Evolutionary conservation across 2,329 filamentous ascomycete species (phyloP).

Genomic region (Diaporthe ampelina): DNA sequence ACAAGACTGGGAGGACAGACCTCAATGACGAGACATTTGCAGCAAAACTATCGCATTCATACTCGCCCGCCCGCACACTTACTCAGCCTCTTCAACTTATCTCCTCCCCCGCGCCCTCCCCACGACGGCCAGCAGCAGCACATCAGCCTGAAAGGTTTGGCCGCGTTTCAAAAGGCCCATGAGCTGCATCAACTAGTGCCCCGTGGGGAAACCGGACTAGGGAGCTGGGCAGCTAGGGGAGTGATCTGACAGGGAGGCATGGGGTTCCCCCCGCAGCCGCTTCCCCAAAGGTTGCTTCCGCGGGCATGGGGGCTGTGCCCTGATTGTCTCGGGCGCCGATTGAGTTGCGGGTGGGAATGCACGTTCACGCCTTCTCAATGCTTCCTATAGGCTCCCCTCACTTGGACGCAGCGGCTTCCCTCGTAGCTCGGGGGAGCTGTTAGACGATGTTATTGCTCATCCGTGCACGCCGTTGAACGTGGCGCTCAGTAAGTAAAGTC

Average conservation of each 20-base stretch:
- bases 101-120: constrained; percentile 1
- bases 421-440: constrained; percentile 8
- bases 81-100: not conserved
- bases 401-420: not conserved
- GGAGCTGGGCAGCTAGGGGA: not conserved
- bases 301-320: not conserved
- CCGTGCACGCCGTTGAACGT: constrained; percentile 8
- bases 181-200: constrained; percentile 8
- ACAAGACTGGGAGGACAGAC: not conserved
- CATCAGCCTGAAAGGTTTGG: constrained; percentile 29
- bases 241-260: constrained; percentile 6
- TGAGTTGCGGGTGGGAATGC: constrained; percentile 27
- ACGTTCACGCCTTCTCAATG: not conserved
- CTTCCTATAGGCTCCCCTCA: constrained; percentile 31
- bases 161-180: constrained; percentile 18
- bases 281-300: constrained; percentile 8
- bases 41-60: not conserved
- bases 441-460: constrained; percentile 31
- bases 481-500: not conserved
- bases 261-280: constrained; percentile 1
- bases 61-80: not conserved
- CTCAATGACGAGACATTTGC: not conserved
- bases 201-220: constrained; percentile 19
- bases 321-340: constrained; percentile 15
- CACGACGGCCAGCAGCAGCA: not conserved